phyloP scores from a whole-genome alignment of 495 filamentous ascomycete species.

The Hypomontagnella submonticulosa region DNA sequence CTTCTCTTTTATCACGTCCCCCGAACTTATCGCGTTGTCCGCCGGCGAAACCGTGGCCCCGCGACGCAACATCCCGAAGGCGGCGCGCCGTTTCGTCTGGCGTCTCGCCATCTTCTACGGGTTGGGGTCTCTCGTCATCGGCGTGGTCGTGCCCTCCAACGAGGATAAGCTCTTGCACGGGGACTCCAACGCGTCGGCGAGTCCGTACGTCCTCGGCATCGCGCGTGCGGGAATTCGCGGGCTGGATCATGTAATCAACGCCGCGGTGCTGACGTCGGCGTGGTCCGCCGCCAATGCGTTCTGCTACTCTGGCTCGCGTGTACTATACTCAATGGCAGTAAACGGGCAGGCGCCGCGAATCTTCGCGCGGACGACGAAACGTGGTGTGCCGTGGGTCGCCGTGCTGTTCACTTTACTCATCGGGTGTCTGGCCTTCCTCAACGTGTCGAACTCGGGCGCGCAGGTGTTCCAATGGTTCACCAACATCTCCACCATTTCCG shows the following conservation, averaged over 20 bases:
- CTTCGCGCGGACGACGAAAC: constrained; percentile 62
- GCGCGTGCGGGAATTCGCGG: constrained; percentile 56
- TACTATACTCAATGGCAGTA: constrained; percentile 73
- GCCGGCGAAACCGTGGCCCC: constrained; percentile 83
- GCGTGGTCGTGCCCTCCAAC: constrained; percentile 69
- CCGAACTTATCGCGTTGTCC: constrained; percentile 68
- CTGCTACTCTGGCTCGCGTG: constrained; percentile 84
- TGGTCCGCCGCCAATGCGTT: constrained; percentile 77
- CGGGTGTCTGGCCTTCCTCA: constrained; percentile 72
- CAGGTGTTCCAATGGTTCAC: constrained; percentile 71
- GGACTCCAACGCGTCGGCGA: constrained; percentile 68
- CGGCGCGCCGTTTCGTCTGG: constrained; percentile 75
- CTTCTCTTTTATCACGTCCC: constrained; percentile 62
- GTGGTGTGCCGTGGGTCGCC: constrained; percentile 71
- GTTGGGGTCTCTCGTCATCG: constrained; percentile 75
- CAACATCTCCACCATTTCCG: constrained; percentile 61
- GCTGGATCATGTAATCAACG: constrained; percentile 61
- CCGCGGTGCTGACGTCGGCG: constrained; percentile 60
- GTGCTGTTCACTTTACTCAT: constrained; percentile 66
- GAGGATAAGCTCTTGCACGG: constrained; percentile 65
- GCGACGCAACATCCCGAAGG: constrained; percentile 76
- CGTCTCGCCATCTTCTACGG: constrained; percentile 80
- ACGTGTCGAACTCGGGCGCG: constrained; percentile 63
- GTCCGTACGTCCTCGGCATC: constrained; percentile 66
- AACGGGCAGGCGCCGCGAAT: constrained; percentile 71